phyloP scores from a whole-genome alignment of 2,329 filamentous ascomycete species.

The Aspergillus sojae region DNA sequence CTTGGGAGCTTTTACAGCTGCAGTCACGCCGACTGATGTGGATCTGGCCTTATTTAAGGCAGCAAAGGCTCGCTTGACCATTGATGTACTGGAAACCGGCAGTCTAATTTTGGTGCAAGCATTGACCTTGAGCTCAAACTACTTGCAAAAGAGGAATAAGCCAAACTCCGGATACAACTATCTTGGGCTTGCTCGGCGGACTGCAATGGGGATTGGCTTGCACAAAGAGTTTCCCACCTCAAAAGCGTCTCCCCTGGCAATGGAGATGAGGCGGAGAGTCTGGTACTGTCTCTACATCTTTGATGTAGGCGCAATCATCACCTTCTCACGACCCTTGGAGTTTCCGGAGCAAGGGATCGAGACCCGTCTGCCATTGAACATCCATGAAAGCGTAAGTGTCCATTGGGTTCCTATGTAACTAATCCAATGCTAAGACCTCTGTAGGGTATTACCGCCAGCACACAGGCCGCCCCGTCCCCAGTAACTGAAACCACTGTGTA shows the following conservation, averaged over 20 bases:
- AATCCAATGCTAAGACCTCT: neutral
- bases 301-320: constrained; percentile 45
- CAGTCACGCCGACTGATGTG: constrained; percentile 26
- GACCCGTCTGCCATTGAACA: constrained; percentile 37
- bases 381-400: constrained; percentile 30
- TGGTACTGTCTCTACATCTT: constrained; percentile 40
- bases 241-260: constrained; percentile 31
- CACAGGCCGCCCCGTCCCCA: too few relatives aligned
- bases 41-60: constrained; percentile 42
- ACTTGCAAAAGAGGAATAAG: constrained; percentile 46
- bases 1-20: constrained; percentile 36
- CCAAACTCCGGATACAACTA: constrained; percentile 48
- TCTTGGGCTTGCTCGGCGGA: constrained; percentile 42
- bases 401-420: neutral
- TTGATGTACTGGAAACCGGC: constrained; percentile 43
- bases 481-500: constrained; percentile 29
- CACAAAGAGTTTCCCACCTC: constrained; percentile 45
- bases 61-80: constrained; percentile 40
- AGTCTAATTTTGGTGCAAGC: constrained; percentile 46
- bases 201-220: constrained; percentile 46
- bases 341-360: constrained; percentile 42
- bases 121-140: constrained; percentile 44
- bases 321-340: constrained; percentile 46
- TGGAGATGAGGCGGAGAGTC: constrained; percentile 32
- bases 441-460: neutral